Conservation (phyloP, 306 rosid genomes). For the Leucaena leucocephala region DNA sequence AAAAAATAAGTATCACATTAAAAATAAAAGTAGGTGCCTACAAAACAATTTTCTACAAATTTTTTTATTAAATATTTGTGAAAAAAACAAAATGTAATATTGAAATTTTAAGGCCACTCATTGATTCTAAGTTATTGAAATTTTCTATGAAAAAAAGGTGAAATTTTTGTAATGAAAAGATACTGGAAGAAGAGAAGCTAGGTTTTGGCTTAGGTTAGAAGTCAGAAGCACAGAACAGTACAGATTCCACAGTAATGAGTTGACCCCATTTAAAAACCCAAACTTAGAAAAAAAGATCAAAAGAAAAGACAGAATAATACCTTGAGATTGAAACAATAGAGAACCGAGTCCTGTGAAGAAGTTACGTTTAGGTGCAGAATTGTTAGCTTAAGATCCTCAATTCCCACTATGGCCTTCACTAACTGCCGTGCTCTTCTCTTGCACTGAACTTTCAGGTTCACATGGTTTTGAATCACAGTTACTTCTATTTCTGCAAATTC, state of each 20-base stretch:
- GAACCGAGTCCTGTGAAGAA: constrained; percentile 59
- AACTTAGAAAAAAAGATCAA: neutral
- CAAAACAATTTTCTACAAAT: too few species aligned
- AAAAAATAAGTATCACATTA: too few species aligned
- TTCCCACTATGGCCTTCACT: constrained; percentile 72
- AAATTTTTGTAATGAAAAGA: neutral
- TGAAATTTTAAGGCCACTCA: neutral
- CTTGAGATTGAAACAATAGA: constrained; percentile 95
- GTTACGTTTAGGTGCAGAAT: constrained; percentile 89
- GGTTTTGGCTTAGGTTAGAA: constrained; percentile 50
- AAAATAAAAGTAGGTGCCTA: too few species aligned
- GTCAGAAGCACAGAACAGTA: constrained; percentile 50
- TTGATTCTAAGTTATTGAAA: too few species aligned
- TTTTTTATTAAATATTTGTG: too few species aligned
- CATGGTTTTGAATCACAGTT: constrained; percentile 88
- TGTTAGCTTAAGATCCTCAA: constrained; percentile 78
- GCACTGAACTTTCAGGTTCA: constrained; percentile 81
- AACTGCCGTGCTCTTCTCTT: constrained; percentile 64
- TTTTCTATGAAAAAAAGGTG: neutral
- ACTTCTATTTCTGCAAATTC: constrained; percentile 69
- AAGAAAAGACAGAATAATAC: constrained; percentile 52
- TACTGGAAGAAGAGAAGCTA: constrained; percentile 40
- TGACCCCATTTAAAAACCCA: constrained; percentile 38
- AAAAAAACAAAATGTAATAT: too few species aligned
- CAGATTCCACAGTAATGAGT: neutral